Conservation (phyloP, 371 early-diverging fungal species). For the Mucor piriformis region DNA sequence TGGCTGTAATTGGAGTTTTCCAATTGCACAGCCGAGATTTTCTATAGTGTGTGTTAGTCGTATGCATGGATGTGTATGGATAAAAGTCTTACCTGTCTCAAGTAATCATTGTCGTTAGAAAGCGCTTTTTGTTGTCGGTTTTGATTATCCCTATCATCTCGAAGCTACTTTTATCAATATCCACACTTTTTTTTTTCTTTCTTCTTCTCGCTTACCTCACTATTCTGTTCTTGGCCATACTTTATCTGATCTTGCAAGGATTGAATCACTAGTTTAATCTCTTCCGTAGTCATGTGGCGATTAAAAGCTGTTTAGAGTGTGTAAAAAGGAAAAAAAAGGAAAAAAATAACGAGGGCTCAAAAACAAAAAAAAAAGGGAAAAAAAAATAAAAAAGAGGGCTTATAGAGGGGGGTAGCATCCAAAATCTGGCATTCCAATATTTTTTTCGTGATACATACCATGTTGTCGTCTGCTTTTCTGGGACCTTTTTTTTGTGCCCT, state of each 20-base stretch:
- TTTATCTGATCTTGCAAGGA: slow-evolving; percentile 29
- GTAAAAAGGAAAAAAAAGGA: background rate
- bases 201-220: slow-evolving; percentile 16
- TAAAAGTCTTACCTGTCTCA: slow-evolving; percentile 36
- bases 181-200: background rate
- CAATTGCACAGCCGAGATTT: slow-evolving; percentile 42
- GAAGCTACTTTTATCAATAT: slow-evolving; percentile 24
- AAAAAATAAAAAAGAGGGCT: slow-evolving; percentile 3
- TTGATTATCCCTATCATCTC: slow-evolving; percentile 37
- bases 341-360: slow-evolving; percentile 2
- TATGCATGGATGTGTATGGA: background rate
- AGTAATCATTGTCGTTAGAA: slow-evolving; percentile 40
- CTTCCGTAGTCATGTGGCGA: slow-evolving; percentile 23
- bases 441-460: too few relatives aligned
- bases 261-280: slow-evolving; percentile 18
- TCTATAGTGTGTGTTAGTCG: slow-evolving; percentile 22
- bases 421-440: too few relatives aligned
- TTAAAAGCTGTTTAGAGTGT: too few relatives aligned
- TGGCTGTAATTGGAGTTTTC: slow-evolving; percentile 47
- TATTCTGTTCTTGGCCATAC: slow-evolving; percentile 20
- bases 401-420: too few relatives aligned
- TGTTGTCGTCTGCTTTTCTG: slow-evolving; percentile 12
- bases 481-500: slow-evolving; percentile 9
- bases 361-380: slow-evolving; percentile 10
- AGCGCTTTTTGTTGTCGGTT: slow-evolving; percentile 33